Base-by-base conservation (phyloP, 805 yeast genomes). In the Zygosaccharomyces pseudorouxii region DNA sequence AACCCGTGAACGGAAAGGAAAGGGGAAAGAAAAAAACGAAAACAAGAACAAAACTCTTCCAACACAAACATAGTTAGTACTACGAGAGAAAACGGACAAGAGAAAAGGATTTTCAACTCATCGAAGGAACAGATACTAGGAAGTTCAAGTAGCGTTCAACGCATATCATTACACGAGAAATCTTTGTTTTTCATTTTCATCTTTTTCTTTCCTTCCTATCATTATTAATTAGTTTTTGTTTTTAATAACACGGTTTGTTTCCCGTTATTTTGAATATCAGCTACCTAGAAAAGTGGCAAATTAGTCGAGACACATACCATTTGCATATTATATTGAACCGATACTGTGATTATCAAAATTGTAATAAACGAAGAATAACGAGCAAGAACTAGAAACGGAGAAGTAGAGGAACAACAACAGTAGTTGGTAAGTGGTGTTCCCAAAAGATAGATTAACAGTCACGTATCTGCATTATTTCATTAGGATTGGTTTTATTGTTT, bases 1-100 rank as follows among this genome's bases (percentile, higher is more conserved):
- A 37, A 20, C 33, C 36, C 25, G 41, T 45, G 47, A 28, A 27
- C 37, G 41, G 36, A 45, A 45, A 38, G 31, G 31, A 35, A 42
- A 33, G 36, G 28, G 35, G 28, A 16, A n/a, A 45, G 27, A 37
- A 44, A 37, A 37, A 20, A 27, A 20, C 36, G 35, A 20, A 36
- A 37, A 37, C 37, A 45, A 37, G 35, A 37, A 31, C 28, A 20
- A 45, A 36, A 45, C n/a, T n/a, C n/a, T n/a, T n/a, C n/a, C n/a
- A 39, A 27, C 42, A 39, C 40, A 45, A 37, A 37, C 42, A 45
- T 16, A 27, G 36, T 23, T 45, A 14, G 14, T n/a, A 37, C 23
- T n/a, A n/a, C n/a, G n/a, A 27, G 18, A 27, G 29, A 23, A 12
- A 39, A 45, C 35, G 31, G 31, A 16, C 29, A 27, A 22, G 11